phyloP scores from a whole-genome alignment of 1,284 basidiomycete species.

The Takashimella tepidaria region DNA sequence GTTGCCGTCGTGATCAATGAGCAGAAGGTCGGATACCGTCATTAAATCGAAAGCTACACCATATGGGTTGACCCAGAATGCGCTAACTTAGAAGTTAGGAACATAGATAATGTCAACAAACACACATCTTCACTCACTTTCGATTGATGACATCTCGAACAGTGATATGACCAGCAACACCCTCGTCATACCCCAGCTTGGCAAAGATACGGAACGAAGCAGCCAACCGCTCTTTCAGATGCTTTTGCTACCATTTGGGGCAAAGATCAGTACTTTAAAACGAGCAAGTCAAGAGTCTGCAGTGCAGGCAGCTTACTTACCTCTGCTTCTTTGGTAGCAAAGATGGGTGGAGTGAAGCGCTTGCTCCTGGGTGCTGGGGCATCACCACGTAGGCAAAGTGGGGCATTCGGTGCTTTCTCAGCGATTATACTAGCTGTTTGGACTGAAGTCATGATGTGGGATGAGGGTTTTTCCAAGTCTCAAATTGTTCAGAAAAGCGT shows the following conservation, averaged over 20 bases:
- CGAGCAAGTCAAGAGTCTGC: no score
- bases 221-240: slow-evolving; percentile 54
- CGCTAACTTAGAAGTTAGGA: slow-evolving; percentile 1
- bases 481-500: no score
- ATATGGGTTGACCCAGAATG: slow-evolving; percentile 57
- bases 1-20: slow-evolving; percentile 54
- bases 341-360: slow-evolving; percentile 6
- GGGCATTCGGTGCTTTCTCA: background rate
- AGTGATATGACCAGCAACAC: slow-evolving; percentile 61
- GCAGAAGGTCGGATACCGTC: slow-evolving; percentile 51
- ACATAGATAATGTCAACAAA: background rate
- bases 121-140: slow-evolving; percentile 36
- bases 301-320: background rate
- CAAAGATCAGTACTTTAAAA: no score
- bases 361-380: slow-evolving; percentile 5
- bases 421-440: background rate
- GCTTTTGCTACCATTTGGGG: slow-evolving; percentile 49
- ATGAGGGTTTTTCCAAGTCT: no score
- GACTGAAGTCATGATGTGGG: background rate
- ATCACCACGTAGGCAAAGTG: slow-evolving; percentile 2
- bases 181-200: slow-evolving; percentile 58
- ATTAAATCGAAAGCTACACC: slow-evolving; percentile 50
- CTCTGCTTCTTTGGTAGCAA: slow-evolving; percentile 8
- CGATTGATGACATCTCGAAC: slow-evolving; percentile 55
- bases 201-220: slow-evolving; percentile 44